Percentiles rank a stretch among this genome's conserved stretches.
Evolutionary conservation across 148 eudicot genomes (phyloP).

Genomic region (Camellia sinensis): DNA sequence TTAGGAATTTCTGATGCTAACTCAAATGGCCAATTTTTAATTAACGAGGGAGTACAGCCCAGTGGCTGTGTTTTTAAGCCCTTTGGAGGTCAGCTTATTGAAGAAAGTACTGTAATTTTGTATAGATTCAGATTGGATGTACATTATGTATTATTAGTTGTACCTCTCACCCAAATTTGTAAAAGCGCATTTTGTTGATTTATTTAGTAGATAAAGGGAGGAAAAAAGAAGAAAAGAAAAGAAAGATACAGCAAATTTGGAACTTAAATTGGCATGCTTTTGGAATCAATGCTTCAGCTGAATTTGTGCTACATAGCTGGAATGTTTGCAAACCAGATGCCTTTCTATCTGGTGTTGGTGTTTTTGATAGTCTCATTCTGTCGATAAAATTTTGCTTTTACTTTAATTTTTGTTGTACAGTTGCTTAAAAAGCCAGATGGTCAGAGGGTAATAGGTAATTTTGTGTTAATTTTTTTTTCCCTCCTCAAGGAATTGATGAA

Average conservation of each 20-base stretch:
- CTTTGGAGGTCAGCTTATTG: conserved; percentile 33
- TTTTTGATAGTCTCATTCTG: neutral
- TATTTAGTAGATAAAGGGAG: neutral
- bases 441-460: neutral
- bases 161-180: conserved; percentile 11
- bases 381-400: neutral
- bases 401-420: neutral
- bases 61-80: conserved; percentile 26
- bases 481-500: no score
- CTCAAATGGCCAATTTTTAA: conserved; percentile 30
- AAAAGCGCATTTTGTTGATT: conserved; percentile 9
- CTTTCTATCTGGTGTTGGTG: no score
- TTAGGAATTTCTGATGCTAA: conserved; percentile 15
- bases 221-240: neutral
- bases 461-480: no score
- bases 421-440: no score
- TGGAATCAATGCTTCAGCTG: neutral
- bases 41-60: conserved; percentile 15
- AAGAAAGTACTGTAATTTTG: conserved; percentile 43
- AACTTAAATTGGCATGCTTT: neutral
- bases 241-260: neutral
- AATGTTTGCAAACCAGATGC: no score
- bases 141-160: conserved; percentile 40
- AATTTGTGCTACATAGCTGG: neutral
- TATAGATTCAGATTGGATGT: conserved; percentile 53